phyloP scores from a whole-genome alignment of 192 early-diverging fungal species.

The Dissophora globulifera region DNA sequence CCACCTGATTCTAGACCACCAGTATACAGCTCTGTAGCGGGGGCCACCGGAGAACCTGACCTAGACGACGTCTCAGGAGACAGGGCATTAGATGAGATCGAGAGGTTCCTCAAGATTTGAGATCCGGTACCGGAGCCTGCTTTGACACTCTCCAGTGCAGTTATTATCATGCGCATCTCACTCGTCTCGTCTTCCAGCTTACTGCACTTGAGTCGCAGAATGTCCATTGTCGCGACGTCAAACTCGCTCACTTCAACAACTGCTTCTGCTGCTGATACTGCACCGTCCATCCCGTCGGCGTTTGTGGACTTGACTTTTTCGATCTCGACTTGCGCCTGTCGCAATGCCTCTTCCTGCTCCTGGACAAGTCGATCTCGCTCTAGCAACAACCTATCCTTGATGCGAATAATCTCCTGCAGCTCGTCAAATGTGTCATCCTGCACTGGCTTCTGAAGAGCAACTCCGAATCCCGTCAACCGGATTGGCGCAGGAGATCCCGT shows the following conservation, averaged over 20 bases:
- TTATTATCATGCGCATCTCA: conserved; percentile 45
- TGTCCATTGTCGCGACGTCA: conserved; percentile 29
- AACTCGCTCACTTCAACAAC: conserved; percentile 10
- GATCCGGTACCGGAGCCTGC: conserved; percentile 42
- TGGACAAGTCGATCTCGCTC: conserved; percentile 30
- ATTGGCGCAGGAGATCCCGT: not conserved
- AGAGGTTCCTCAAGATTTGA: conserved; percentile 26
- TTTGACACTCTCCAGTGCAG: conserved; percentile 29
- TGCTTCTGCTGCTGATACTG: not conserved
- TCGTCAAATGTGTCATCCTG: conserved; percentile 21
- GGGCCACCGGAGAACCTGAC: not conserved
- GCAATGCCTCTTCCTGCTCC: conserved; percentile 18
- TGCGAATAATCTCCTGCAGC: conserved; percentile 33
- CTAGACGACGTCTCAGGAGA: conserved; percentile 1
- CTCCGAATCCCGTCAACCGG: not conserved
- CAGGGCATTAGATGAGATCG: not conserved
- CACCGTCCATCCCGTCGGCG: not conserved
- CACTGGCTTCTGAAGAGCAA: conserved; percentile 7
- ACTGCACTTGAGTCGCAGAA: conserved; percentile 28
- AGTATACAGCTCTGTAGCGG: conserved; percentile 6
- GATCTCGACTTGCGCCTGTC: not conserved
- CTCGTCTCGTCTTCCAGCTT: conserved; percentile 45
- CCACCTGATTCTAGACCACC: not conserved
- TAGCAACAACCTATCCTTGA: conserved; percentile 32
- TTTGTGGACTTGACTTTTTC: not conserved